Base-by-base conservation (phyloP, 75 land plant genomes). In the Pinus taeda region DNA sequence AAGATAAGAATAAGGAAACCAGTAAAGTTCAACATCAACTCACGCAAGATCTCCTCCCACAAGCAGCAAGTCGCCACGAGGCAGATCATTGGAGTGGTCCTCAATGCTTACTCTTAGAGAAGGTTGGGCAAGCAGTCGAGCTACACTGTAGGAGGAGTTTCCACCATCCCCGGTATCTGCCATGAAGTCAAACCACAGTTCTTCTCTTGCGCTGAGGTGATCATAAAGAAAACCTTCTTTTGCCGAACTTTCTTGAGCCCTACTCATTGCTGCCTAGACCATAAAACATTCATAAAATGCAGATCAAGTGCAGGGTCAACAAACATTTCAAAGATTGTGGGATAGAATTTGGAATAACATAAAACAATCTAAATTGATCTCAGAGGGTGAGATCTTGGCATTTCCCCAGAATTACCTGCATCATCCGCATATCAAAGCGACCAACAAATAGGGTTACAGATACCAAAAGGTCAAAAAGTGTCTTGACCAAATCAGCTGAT, bases 91-190 rank as follows among this genome's bases (percentile, higher is more conserved):
- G 22, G 15, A 8, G 33, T 84, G 79, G 36, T 82, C 88, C 49
- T 29, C 81, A 60, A 17, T 71, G 33, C 62, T 74, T 18, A 89
- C 74, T 59, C 30, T 76, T 73, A 95, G 75, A 60, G 76, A 81
- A 71, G 98, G 98, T 57, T 96, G 96, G 61, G 98, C 98, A 82
- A 96, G 91, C 36, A 96, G 82, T n/a, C 94, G 88, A 39, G 98
- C 96, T 21, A 96, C 84, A 30, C 84, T 57, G 82, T 96, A 96
- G 7, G 98, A 91, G 45, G 98, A 87, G 79, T 96, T 96, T 57
- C 98, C 98, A 81, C 98, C 98, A 84, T 96, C 98, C 63, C 98
- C 98, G 73, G 98, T 96, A 76, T 96, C 98, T 59, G 96, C 96
- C 91, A 96, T 96, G 81, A 96, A 96, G 77, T 96, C 98, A 84